These are phyloP conservation scores for Corchorus capsularis DNA, from an alignment of 345 rosid genomes.

Conservation along the genomic window DNA sequence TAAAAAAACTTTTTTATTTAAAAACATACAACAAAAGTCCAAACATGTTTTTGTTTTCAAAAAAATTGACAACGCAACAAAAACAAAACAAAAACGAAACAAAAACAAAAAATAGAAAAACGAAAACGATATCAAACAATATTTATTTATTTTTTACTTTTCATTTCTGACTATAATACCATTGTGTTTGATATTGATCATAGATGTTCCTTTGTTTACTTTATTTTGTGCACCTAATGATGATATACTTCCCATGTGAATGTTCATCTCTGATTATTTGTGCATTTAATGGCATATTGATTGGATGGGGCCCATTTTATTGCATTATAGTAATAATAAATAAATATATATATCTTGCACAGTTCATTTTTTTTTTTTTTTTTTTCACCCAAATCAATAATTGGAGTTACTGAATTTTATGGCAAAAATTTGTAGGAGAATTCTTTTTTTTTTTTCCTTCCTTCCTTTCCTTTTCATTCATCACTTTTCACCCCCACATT, in stretches of 20 bases:
- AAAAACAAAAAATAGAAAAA: too few relatives aligned
- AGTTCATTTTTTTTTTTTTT: slow-evolving; percentile 18
- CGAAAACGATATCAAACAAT: too few relatives aligned
- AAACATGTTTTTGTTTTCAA: too few relatives aligned
- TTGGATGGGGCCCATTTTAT: slow-evolving; percentile 29
- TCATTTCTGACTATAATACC: background rate
- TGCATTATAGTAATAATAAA: slow-evolving; percentile 9
- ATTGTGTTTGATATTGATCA: background rate
- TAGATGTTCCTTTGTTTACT: background rate
- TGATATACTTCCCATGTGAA: background rate
- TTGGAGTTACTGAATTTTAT: slow-evolving; percentile 35
- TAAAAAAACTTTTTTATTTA: too few relatives aligned
- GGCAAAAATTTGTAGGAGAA: background rate
- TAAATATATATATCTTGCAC: slow-evolving; percentile 17
- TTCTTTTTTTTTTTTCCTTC: too few relatives aligned
- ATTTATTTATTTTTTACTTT: too few relatives aligned
- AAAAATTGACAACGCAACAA: too few relatives aligned
- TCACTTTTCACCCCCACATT: slow-evolving; percentile 4
- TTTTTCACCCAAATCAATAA: slow-evolving; percentile 23
- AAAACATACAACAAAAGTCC: too few relatives aligned
- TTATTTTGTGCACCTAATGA: slow-evolving; percentile 9
- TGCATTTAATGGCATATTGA: slow-evolving; percentile 31
- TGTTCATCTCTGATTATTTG: slow-evolving; percentile 10
- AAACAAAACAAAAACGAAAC: too few relatives aligned
- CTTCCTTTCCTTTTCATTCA: background rate